Evolutionary conservation across 1,284 basidiomycete species (phyloP).

Genomic region (Cerrena zonata): DNA sequence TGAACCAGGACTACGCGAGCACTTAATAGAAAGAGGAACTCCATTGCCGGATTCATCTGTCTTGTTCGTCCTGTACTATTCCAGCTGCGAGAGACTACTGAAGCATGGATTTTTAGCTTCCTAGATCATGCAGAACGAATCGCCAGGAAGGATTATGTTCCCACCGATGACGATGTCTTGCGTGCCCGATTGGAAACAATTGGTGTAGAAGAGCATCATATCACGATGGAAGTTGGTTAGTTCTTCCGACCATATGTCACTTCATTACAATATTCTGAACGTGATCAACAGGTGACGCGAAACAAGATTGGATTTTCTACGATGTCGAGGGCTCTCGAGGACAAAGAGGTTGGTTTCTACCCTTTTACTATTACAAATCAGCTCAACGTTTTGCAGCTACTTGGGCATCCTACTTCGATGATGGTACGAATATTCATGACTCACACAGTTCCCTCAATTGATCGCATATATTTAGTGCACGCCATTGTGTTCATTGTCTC

Average conservation of each 20-base stretch:
- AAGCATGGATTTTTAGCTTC: conserved; percentile 39
- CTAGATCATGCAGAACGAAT: conserved; percentile 50
- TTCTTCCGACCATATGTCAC: background rate
- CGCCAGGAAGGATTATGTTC: conserved; percentile 44
- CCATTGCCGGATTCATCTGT: background rate
- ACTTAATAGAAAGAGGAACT: background rate
- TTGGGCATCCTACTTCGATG: conserved; percentile 62
- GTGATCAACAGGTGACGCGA: conserved; percentile 26
- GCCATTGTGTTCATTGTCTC: conserved; percentile 59
- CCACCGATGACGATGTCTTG: conserved; percentile 57
- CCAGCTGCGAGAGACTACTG: background rate
- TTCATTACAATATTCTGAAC: background rate
- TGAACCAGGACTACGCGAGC: conserved; percentile 35
- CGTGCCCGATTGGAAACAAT: conserved; percentile 59
- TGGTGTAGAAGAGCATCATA: conserved; percentile 57
- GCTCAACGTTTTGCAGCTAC: conserved; percentile 31
- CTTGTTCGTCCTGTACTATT: background rate
- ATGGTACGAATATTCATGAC: conserved; percentile 36
- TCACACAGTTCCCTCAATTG: background rate
- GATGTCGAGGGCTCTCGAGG: conserved; percentile 55
- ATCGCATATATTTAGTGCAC: conserved; percentile 35
- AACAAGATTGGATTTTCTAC: conserved; percentile 54
- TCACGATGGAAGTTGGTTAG: conserved; percentile 45
- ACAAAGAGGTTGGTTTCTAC: conserved; percentile 41
- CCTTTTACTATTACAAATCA: background rate